phyloP scores from a whole-genome alignment of 1,139 yeast genomes.

The Tardiomyces blankii region DNA sequence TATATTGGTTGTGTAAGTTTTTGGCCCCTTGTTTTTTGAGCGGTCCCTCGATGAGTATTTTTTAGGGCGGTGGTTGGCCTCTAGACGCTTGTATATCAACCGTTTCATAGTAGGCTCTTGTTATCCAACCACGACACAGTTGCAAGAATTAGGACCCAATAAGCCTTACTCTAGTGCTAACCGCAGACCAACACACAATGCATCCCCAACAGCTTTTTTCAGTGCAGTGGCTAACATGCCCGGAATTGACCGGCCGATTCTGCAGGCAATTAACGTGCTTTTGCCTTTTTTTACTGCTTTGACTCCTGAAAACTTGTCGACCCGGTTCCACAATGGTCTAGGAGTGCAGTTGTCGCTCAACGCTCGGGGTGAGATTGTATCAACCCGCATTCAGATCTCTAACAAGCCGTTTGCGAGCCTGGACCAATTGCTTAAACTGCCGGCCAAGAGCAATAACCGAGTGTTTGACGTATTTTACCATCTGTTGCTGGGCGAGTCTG shows the following conservation, averaged over 20 bases:
- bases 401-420: constrained; percentile 21
- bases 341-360: constrained; percentile 22
- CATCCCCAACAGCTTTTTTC: constrained; percentile 22
- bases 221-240: constrained; percentile 26
- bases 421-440: constrained; percentile 24
- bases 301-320: constrained; percentile 26
- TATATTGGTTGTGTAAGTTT: constrained; percentile 23
- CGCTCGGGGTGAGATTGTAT: constrained; percentile 24
- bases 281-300: constrained; percentile 30
- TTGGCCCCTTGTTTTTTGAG: too few relatives aligned
- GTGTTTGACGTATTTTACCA: constrained; percentile 31
- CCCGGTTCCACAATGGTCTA: constrained; percentile 28
- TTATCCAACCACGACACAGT: too few relatives aligned
- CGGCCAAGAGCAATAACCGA: constrained; percentile 17
- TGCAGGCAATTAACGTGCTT: constrained; percentile 26
- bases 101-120: too few relatives aligned
- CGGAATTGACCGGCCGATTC: constrained; percentile 23
- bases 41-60: too few relatives aligned
- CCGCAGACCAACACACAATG: constrained; percentile 18
- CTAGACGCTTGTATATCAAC: too few relatives aligned
- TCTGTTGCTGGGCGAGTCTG: constrained; percentile 23
- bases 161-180: too few relatives aligned
- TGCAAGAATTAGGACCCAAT: too few relatives aligned
- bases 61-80: too few relatives aligned
- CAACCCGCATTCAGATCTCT: constrained; percentile 24